Base-by-base conservation (phyloP, 176 grass and related monocot species). In the Dendrocalamus sinicus region DNA sequence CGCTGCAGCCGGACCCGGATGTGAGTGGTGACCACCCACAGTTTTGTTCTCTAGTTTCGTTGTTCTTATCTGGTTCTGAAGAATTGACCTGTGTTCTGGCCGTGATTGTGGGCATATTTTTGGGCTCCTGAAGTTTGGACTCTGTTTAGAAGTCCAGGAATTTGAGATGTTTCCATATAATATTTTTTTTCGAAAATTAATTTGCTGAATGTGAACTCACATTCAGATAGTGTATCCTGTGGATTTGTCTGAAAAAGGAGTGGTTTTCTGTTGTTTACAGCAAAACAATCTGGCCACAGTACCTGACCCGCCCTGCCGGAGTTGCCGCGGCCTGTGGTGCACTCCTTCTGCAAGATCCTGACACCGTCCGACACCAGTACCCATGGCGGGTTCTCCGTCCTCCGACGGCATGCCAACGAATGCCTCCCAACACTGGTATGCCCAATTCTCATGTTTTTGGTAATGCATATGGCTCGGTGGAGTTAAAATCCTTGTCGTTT, bases 301-400 rank as follows among this genome's bases (percentile, higher is more conserved):
- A 76, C 77, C 71, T 64, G 91, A 93, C 80, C 89, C 77, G 9
- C 76, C 90, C 75, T 89, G 79, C 75, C 75, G 37, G 90, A 78
- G 77, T 76, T 45, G 50, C 40, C 67, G 12, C 89, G 96, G 86
- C 96, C 93, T 13, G 91, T 90, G 50, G 93, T 96, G n/a, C 90
- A 96, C 68, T 91, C 93, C 54, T 99, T 99, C 90, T 99, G 96
- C 88, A 99, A 99, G 91, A 99, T 95, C 28, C 94, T 99, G 67
- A 99, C 96, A 13, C 93, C 96, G 35, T 99, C 96, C 50, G 96
- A 99, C 84, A 99, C 96, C 32, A 99, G 96, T 28, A 99, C 96
- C 30, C 96, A 99, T 64, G 96, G 96, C 5, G 96, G 96, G 6
- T 99, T 99, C 90, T 99, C 96, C 0, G 96, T 99, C 48, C 88